A percentile compares a stretch with the other conserved stretches of the same genome.
Conservation (phyloP, 2,329 filamentous ascomycete species). For the Geosmithia putterillii region DNA sequence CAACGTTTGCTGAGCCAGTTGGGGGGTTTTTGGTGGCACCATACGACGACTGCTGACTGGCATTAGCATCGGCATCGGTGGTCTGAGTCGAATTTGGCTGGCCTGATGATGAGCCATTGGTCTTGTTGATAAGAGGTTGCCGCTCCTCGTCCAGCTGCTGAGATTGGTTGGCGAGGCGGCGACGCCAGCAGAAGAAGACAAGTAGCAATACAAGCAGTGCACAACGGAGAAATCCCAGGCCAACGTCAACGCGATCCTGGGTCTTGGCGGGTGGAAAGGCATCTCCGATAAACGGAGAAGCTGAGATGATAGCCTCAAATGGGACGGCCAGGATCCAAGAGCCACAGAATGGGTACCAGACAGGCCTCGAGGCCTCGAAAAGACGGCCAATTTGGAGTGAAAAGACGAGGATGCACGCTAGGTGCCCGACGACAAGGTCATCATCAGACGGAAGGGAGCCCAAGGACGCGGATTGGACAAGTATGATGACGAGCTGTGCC, state of each 20-base stretch:
- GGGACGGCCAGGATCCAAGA: conserved; percentile 46
- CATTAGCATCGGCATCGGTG: not conserved
- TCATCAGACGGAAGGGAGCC: conserved; percentile 29
- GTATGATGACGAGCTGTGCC: conserved; percentile 29
- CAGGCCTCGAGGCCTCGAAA: conserved; percentile 32
- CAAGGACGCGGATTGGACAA: conserved; percentile 19
- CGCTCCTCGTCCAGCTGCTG: not conserved
- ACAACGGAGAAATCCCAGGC: conserved; percentile 3
- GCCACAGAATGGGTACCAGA: conserved; percentile 53
- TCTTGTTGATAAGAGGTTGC: not conserved
- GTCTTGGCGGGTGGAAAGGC: not conserved
- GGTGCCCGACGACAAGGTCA: conserved; percentile 39
- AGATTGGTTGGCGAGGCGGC: not conserved
- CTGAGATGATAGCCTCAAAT: conserved; percentile 37
- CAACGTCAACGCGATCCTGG: conserved; percentile 3
- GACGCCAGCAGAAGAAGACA: not conserved
- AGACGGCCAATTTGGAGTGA: conserved; percentile 45
- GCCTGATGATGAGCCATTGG: not conserved
- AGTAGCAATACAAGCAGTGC: not conserved
- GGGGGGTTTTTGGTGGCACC: conserved; percentile 9
- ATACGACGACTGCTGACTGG: conserved; percentile 1
- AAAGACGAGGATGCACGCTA: conserved; percentile 54
- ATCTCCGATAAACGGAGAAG: not conserved
- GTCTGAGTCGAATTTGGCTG: not conserved
- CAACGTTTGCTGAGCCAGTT: conserved; percentile 12